Conservation (phyloP, 441 rosid genomes). For the Jatropha podagrica region DNA sequence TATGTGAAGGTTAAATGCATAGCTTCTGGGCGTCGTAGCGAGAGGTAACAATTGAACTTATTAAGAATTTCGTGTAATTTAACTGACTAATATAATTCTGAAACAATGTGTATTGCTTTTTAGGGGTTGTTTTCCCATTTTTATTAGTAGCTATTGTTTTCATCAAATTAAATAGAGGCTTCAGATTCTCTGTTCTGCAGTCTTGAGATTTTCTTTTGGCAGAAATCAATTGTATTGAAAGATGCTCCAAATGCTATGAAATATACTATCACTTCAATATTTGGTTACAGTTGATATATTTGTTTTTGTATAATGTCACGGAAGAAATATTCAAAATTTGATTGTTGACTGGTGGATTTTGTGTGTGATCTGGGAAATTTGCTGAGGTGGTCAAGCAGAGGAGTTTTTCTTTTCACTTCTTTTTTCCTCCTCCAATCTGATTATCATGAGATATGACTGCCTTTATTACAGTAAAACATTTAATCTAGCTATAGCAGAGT, state of each 20-base stretch:
- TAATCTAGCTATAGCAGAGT: neutral
- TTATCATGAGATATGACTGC: neutral
- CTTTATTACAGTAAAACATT: neutral
- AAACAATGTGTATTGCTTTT: neutral
- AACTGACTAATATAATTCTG: neutral
- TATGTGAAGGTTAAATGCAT: slow-evolving; percentile 95
- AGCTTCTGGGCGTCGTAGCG: slow-evolving; percentile 74
- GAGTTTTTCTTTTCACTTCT: neutral
- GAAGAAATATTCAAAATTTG: slow-evolving; percentile 11
- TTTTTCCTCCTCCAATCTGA: slow-evolving; percentile 8
- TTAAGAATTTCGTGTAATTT: neutral
- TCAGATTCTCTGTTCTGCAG: slow-evolving; percentile 7
- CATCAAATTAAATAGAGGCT: slow-evolving; percentile 9
- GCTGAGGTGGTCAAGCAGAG: neutral
- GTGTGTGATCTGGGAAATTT: neutral
- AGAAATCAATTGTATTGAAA: slow-evolving; percentile 11
- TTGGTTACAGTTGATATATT: slow-evolving; percentile 15
- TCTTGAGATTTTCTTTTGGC: neutral
- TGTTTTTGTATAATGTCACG: neutral
- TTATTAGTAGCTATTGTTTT: neutral
- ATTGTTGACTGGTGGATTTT: slow-evolving; percentile 6
- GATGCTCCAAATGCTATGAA: slow-evolving; percentile 16
- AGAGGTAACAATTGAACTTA: slow-evolving; percentile 59
- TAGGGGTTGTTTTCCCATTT: slow-evolving; percentile 15
- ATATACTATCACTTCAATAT: slow-evolving; percentile 11